phyloP scores from a whole-genome alignment of 495 filamentous ascomycete species.

The Aspergillus asperescens region DNA sequence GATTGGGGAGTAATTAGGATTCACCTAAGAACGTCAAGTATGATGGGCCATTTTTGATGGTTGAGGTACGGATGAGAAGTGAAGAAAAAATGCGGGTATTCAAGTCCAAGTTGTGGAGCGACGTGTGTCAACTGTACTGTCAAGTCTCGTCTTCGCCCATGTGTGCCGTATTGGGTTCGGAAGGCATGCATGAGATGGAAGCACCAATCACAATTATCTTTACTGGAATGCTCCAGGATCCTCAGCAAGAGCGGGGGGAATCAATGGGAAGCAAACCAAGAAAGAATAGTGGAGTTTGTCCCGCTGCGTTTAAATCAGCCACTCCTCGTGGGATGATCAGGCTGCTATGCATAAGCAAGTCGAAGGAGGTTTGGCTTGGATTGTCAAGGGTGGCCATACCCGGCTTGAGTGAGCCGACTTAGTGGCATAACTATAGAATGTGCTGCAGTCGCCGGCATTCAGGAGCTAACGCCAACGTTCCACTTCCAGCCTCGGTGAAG shows the following conservation, averaged over 20 bases:
- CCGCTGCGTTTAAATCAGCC: slow-evolving; percentile 18
- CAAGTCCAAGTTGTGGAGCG: no score
- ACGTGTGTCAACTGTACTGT: no score
- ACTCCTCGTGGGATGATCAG: slow-evolving; percentile 20
- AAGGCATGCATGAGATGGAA: not conserved
- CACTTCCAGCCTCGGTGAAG: not conserved
- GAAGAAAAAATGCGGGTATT: no score
- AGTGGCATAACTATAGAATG: not conserved
- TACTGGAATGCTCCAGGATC: no score
- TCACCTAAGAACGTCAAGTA: no score
- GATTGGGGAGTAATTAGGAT: no score
- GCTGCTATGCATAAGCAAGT: slow-evolving; percentile 19
- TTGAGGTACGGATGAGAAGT: no score
- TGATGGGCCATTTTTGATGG: no score
- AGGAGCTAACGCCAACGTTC: not conserved
- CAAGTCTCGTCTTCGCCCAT: no score
- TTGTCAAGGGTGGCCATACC: not conserved
- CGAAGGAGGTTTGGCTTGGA: not conserved
- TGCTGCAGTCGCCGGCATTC: not conserved
- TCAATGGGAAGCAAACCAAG: not conserved
- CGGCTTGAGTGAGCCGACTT: not conserved
- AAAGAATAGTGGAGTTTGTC: not conserved
- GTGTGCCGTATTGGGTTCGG: no score
- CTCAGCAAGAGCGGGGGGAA: not conserved
- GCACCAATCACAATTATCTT: not conserved